These are phyloP conservation scores for Pichia sp. DNA, from an alignment of 1,139 yeast species.

Conservation along the genomic window DNA sequence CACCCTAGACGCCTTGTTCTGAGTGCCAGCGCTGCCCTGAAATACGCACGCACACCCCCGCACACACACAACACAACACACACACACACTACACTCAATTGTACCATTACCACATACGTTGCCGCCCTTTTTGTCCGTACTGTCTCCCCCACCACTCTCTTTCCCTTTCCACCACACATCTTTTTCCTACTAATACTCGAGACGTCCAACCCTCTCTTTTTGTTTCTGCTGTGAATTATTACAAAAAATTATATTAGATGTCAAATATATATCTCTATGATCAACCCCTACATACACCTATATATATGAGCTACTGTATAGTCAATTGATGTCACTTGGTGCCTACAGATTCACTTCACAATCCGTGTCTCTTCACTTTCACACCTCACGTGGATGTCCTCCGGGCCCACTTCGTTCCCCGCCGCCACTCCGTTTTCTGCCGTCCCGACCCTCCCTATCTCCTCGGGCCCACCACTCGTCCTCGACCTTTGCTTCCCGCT, in stretches of 20 bases:
- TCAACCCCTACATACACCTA: not conserved
- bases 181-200: not conserved
- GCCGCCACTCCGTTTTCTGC: not conserved
- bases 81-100: not conserved
- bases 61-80: not conserved
- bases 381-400: not conserved
- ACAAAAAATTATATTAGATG: not conserved
- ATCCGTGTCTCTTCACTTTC: not conserved
- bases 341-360: not conserved
- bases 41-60: too few species aligned
- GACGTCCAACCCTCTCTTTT: not conserved
- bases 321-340: not conserved
- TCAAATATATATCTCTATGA: not conserved
- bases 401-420: not conserved
- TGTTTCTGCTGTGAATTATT: not conserved
- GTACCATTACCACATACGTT: not conserved
- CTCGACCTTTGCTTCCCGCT: not conserved
- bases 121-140: not conserved
- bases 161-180: not conserved
- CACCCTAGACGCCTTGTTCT: constrained; percentile 64
- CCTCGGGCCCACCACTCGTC: not conserved
- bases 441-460: not conserved
- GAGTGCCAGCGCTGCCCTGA: not conserved
- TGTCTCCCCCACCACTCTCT: not conserved
- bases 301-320: not conserved